Percentiles rank a stretch among this genome's conserved stretches.
These are phyloP conservation scores for Nakazawaea molendinolei DNA, from an alignment of 805 yeast genomes.

Conservation along the genomic window DNA sequence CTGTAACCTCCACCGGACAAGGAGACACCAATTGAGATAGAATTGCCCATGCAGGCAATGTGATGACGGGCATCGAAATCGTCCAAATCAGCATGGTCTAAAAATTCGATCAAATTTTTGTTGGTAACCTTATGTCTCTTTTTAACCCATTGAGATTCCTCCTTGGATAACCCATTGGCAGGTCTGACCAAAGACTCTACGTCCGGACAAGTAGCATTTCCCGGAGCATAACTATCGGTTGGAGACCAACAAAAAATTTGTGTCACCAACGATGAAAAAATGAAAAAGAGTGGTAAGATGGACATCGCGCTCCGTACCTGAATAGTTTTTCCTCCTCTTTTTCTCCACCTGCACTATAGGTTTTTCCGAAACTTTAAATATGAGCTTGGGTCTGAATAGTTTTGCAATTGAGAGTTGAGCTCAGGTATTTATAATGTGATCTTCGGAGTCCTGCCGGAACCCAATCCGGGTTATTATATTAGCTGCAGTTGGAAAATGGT, in stretches of 20 bases:
- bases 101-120: constrained; percentile 36
- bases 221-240: constrained; percentile 55
- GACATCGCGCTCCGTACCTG: no score
- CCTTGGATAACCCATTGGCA: constrained; percentile 37
- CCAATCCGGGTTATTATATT: no score
- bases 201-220: constrained; percentile 45
- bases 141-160: constrained; percentile 47
- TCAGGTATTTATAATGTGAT: no score
- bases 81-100: constrained; percentile 36
- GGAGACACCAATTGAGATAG: constrained; percentile 37
- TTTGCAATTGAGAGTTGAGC: no score
- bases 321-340: no score
- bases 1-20: constrained; percentile 50
- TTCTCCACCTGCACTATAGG: no score
- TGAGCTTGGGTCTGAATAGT: no score
- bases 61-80: constrained; percentile 40
- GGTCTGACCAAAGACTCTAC: constrained; percentile 25
- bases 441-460: no score
- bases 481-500: no score
- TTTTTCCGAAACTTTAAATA: no score
- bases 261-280: no score
- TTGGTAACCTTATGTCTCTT: constrained; percentile 39
- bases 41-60: constrained; percentile 28
- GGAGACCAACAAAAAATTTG: constrained; percentile 55
- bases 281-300: no score